phyloP scores from a whole-genome alignment of 345 rosid genomes.

The Brassica incana region DNA sequence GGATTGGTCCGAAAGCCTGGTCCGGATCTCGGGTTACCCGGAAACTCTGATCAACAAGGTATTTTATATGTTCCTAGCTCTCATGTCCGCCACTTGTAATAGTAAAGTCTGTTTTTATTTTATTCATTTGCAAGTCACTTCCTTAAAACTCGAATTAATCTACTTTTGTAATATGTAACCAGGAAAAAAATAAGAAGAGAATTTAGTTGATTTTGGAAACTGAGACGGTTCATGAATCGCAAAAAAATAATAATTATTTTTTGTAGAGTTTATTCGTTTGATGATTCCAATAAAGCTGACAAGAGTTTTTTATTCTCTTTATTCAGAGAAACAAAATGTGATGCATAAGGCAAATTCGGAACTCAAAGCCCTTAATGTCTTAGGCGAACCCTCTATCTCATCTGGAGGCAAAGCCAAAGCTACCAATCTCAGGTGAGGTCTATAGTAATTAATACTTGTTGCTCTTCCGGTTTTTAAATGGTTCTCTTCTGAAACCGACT shows the following conservation, averaged over 20 bases:
- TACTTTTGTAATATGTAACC: neutral
- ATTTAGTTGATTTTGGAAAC: neutral
- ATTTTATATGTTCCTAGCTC: slow-evolving; percentile 12
- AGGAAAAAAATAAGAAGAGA: neutral
- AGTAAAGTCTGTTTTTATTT: neutral
- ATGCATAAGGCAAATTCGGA: slow-evolving; percentile 6
- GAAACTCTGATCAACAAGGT: slow-evolving; percentile 22
- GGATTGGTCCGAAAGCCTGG: slow-evolving; percentile 33
- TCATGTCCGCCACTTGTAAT: neutral
- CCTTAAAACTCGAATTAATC: neutral
- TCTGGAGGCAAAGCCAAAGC: slow-evolving; percentile 24
- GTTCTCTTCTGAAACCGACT: neutral
- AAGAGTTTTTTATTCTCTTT: neutral
- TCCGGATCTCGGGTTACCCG: neutral
- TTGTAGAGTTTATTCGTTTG: neutral
- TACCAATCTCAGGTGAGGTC: slow-evolving; percentile 22
- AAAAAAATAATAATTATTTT: neutral
- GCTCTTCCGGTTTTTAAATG: neutral
- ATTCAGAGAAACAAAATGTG: slow-evolving; percentile 22
- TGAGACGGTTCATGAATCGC: slow-evolving; percentile 11
- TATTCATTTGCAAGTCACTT: neutral
- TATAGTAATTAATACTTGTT: neutral
- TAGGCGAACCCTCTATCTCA: neutral
- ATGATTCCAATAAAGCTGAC: neutral
- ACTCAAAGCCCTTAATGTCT: neutral